Base-by-base conservation (phyloP, 768 basidiomycete genomes). In the Crepidotus variabilis region DNA sequence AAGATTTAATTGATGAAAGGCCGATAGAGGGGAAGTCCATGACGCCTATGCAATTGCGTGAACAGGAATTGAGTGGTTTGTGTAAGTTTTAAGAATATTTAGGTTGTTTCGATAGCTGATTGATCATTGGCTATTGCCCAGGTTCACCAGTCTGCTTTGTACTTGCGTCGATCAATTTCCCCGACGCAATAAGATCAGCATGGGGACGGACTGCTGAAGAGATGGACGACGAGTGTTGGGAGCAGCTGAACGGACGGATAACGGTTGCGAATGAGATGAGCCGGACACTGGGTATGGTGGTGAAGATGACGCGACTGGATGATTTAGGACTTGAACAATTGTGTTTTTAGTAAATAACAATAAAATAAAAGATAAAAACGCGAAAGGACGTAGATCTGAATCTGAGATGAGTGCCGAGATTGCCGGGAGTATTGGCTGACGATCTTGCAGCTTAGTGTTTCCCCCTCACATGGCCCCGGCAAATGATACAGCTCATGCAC, bases 81-180 rank as follows among this genome's bases (percentile, higher is more conserved):
- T 92, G 90, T 92, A 67, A 54, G 87, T 75, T 45, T 8, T 50
- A 28, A 34, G 47, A 11, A 47, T 47, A 36, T 34, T 20, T 18
- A 11, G 43, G n/a, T 52, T 39, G 33, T 10, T 45, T n/a, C n/a
- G 18, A 49, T 24, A 20, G n/a, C 56, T 47, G 4, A 33, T 60
- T n/a, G 50, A 47, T 49, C 22, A 21, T 35, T 49, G 14, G 33
- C 14, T 43, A 2, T 46, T n/a, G n/a, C n/a, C n/a, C 58, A 91
- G 89, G 89, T 64, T 92, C 90, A 0, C 78, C 87, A 0, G 71
- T 92, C 32, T 92, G 90, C 69, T 92, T 91, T 67, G 78, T 90
- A 22, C 71, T 89, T 39, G 87, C 89, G 6, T 82, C 83, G 0
- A 84, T 83, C 69, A 79, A 79, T 64, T 83, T 83, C 61, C 86